phyloP scores from a whole-genome alignment of 495 filamentous ascomycete species.

The Pyrenopolyporus hunteri region DNA sequence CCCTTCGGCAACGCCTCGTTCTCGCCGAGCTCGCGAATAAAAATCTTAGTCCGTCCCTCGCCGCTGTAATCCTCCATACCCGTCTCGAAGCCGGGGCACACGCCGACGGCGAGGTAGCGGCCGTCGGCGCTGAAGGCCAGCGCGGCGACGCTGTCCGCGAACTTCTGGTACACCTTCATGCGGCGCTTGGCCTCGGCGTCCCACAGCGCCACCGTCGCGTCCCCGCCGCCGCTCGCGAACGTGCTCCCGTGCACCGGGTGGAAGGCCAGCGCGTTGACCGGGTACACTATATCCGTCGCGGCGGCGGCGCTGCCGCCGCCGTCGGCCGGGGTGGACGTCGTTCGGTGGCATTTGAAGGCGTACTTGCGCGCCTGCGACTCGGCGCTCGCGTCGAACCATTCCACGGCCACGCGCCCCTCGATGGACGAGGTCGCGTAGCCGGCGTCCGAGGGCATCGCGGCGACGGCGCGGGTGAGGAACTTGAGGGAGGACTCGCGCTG shows the following conservation, averaged over 20 bases:
- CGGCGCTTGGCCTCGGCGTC: slow-evolving; percentile 91
- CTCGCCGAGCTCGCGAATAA: slow-evolving; percentile 81
- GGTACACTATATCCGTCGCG: slow-evolving; percentile 80
- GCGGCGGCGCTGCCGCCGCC: slow-evolving; percentile 47
- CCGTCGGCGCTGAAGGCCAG: slow-evolving; percentile 80
- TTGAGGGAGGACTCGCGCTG: slow-evolving; percentile 89
- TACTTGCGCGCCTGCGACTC: slow-evolving; percentile 91
- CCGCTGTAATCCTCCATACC: slow-evolving; percentile 77
- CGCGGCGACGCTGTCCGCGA: slow-evolving; percentile 75
- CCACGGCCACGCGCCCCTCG: slow-evolving; percentile 92
- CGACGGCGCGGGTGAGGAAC: slow-evolving; percentile 90
- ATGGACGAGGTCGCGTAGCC: slow-evolving; percentile 90
- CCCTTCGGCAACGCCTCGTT: slow-evolving; percentile 90
- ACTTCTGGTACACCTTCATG: slow-evolving; percentile 87
- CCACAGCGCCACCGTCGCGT: slow-evolving; percentile 94
- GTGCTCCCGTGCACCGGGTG: slow-evolving; percentile 84
- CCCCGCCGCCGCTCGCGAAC: slow-evolving; percentile 91
- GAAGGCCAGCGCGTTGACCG: slow-evolving; percentile 91
- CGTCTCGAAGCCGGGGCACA: slow-evolving; percentile 92
- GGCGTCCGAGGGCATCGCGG: slow-evolving; percentile 95
- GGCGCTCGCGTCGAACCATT: slow-evolving; percentile 91
- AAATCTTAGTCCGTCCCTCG: slow-evolving; percentile 75
- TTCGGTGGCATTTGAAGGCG: slow-evolving; percentile 97
- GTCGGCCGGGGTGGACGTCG: slow-evolving; percentile 46
- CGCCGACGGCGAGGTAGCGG: slow-evolving; percentile 79